Evolutionary conservation across 495 filamentous ascomycete genomes (phyloP).

Genomic region (Extremus antarcticus): DNA sequence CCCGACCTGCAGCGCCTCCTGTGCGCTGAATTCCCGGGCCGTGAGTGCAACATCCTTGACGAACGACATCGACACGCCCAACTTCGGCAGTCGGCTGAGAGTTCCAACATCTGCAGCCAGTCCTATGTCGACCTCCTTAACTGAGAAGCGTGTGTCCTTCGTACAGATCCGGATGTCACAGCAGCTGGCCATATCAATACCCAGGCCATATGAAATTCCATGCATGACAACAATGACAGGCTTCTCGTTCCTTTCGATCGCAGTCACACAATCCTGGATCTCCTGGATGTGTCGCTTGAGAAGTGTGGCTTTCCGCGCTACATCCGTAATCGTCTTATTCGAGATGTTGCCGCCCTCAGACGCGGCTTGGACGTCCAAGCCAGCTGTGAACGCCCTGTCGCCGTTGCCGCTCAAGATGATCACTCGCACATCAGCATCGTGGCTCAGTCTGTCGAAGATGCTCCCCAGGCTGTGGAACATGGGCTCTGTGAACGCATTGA

Average conservation of each 20-base stretch:
- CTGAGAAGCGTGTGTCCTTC: constrained; percentile 47
- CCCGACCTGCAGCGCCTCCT: constrained; percentile 72
- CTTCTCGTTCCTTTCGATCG: constrained; percentile 81
- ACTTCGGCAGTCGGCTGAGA: constrained; percentile 71
- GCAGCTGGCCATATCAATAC: constrained; percentile 68
- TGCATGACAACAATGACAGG: constrained; percentile 78
- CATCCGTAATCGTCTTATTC: constrained; percentile 33
- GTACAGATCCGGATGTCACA: constrained; percentile 68
- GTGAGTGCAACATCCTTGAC: constrained; percentile 83
- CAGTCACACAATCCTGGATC: constrained; percentile 68
- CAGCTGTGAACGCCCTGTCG: constrained; percentile 72
- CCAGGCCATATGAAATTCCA: constrained; percentile 69
- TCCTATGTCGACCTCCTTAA: constrained; percentile 95
- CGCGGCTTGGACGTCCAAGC: constrained; percentile 58
- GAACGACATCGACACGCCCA: constrained; percentile 68
- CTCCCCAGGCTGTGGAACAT: constrained; percentile 80
- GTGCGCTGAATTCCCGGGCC: constrained; percentile 62
- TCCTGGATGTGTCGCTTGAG: constrained; percentile 57
- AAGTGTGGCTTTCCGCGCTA: constrained; percentile 52
- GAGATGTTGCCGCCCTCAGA: constrained; percentile 18
- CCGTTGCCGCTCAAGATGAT: constrained; percentile 78
- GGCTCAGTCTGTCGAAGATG: constrained; percentile 65
- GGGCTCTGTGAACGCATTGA: constrained; percentile 78
- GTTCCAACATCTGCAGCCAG: constrained; percentile 91
- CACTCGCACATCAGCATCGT: constrained; percentile 59